Conservation (phyloP, 2,329 filamentous ascomycete genomes). For the Penicillium sp. region DNA sequence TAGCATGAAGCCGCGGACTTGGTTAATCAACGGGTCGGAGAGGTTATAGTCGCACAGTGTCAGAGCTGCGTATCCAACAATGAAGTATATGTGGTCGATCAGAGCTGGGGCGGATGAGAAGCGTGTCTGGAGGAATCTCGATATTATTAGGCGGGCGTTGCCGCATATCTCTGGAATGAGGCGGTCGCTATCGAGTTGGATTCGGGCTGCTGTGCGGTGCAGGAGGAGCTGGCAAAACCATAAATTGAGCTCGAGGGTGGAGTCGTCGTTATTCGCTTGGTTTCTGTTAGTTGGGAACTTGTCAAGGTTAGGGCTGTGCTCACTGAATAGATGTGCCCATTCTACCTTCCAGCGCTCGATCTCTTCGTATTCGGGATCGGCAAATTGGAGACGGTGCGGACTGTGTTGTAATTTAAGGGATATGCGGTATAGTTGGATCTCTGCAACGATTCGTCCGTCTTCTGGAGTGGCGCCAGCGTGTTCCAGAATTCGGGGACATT, state of each 20-base stretch:
- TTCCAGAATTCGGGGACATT: conserved; percentile 34
- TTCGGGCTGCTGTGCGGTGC: conserved; percentile 31
- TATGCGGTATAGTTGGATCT: conserved; percentile 37
- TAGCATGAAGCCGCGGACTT: conserved; percentile 35
- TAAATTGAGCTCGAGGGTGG: conserved; percentile 36
- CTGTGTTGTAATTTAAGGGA: conserved; percentile 28
- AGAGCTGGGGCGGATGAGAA: conserved; percentile 34
- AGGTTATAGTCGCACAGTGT: conserved; percentile 38
- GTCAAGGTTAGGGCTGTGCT: not conserved
- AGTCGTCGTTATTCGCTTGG: conserved; percentile 30
- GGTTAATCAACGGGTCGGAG: conserved; percentile 35
- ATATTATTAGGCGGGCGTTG: conserved; percentile 33
- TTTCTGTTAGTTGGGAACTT: not conserved
- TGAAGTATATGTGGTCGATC: conserved; percentile 37
- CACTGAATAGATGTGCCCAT: conserved; percentile 36
- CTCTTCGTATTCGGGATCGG: conserved; percentile 34
- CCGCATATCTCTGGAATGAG: conserved; percentile 32
- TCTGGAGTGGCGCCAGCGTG: conserved; percentile 32
- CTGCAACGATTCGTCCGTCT: conserved; percentile 34
- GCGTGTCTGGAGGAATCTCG: conserved; percentile 31
- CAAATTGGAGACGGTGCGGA: conserved; percentile 28
- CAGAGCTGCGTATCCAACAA: conserved; percentile 38
- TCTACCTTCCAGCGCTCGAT: conserved; percentile 38
- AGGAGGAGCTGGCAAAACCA: conserved; percentile 41
- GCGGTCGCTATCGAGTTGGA: conserved; percentile 28